Percentiles rank a stretch among this genome's conserved stretches.
These are phyloP conservation scores for Heliamphora exappendiculata DNA, from an alignment of 148 eudicot genomes.

Conservation along the genomic window DNA sequence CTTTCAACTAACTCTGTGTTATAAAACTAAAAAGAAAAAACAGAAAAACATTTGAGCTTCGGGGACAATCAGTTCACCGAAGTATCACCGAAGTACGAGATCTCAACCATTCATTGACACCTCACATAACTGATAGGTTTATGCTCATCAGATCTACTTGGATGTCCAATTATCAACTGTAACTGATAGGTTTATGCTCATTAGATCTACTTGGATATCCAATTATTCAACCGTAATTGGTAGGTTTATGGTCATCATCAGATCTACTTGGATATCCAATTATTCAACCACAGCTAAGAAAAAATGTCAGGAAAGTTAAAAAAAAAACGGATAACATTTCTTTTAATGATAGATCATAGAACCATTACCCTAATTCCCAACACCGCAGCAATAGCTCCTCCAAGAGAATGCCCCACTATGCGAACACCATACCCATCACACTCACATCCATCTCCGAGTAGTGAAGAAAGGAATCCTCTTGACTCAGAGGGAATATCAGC, in stretches of 20 bases:
- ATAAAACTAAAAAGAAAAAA: not conserved
- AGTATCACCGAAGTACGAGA: not conserved
- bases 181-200: not conserved
- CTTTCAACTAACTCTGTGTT: not conserved
- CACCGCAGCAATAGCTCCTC: constrained; percentile 72
- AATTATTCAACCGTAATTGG: not conserved
- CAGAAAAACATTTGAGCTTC: not conserved
- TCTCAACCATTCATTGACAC: not conserved
- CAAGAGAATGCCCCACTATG: constrained; percentile 80
- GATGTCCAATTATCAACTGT: not conserved
- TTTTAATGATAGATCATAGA: not conserved
- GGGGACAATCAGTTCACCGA: not conserved
- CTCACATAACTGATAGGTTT: not conserved
- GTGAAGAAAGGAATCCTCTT: constrained; percentile 63
- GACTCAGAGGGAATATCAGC: constrained; percentile 29
- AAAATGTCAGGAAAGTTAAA: too few relatives aligned
- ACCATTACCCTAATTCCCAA: constrained; percentile 55
- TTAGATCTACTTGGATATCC: not conserved
- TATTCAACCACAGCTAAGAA: too few relatives aligned
- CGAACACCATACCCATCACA: constrained; percentile 66
- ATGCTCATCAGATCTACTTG: not conserved
- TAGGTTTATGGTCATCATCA: not conserved
- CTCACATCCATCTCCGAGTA: constrained; percentile 64
- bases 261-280: not conserved
- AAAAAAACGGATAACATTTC: not conserved